Base-by-base conservation (phyloP, 257 asterid genomes). In the Solanum sitiens region DNA sequence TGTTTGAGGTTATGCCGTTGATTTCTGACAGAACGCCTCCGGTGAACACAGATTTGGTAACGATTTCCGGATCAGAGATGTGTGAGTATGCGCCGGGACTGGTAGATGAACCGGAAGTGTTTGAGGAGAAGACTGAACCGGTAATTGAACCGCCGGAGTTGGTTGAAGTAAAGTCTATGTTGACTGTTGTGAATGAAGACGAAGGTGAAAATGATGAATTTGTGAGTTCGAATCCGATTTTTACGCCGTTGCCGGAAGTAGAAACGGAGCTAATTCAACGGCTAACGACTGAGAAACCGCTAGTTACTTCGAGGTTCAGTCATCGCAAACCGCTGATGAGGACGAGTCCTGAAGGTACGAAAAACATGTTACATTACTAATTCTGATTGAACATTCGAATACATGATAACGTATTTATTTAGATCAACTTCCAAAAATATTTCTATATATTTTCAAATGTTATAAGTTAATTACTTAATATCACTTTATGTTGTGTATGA, bases 261-360 rank as follows among this genome's bases (percentile, higher is more conserved):
- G 92, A 90, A 53, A 25, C 83, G 7, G 92, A 85, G 40, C 18
- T 75, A 70, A 53, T 90, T 53, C 88, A 83, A 2, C 53, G 65
- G 33, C 92, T 91, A 83, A 92, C 42, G 21, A 87, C 91, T 83
- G 95, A 93, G 90, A 94, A 93, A 75, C 94, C 94, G 40, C 90
- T 90, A 75, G 92, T 86, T 84, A 85, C 95, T 15, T 91, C 98
- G 4, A 87, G 94, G 14, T 93, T 91, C 75, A 90, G 88, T 11
- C 91, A 91, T 84, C 89, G 94, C 88, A 94, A 90, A 86, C 94
- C 92, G 73, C 65, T 71, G 3, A 72, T 53, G 87, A 89, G 89
- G 87, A 44, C 87, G 86, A 86, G 13, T 86, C 92, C 94, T 3
- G 94, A 92, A 94, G 98, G 98, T 95, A 91, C 35, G 53, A 61